A percentile compares a stretch with the other conserved stretches of the same genome.
phyloP scores from a whole-genome alignment of 2,329 filamentous ascomycete species.

The Ophiostoma ips region DNA sequence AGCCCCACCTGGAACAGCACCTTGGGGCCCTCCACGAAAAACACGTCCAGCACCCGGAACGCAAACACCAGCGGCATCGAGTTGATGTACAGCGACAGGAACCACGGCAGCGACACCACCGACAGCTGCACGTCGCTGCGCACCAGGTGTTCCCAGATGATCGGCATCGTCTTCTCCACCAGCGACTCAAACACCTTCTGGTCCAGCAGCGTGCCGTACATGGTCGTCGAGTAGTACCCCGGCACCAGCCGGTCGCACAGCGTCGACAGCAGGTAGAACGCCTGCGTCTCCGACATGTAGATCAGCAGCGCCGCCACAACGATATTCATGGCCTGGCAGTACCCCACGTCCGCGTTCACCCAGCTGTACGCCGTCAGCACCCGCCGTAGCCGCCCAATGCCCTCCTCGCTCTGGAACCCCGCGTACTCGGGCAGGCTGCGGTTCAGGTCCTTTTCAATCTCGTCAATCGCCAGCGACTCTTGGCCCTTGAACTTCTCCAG shows the following conservation, averaged over 20 bases:
- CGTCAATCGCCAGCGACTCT: constrained; percentile 90
- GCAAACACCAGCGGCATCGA: constrained; percentile 98
- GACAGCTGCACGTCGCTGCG: constrained; percentile 95
- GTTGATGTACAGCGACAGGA: constrained; percentile 95
- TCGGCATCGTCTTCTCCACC: constrained; percentile 98
- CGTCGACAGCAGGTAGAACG: constrained; percentile 83
- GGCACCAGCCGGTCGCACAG: constrained; percentile 87
- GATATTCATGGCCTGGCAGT: constrained; percentile 99
- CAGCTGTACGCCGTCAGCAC: constrained; percentile 96
- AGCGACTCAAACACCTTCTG: constrained; percentile 95
- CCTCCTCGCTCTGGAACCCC: constrained; percentile 91
- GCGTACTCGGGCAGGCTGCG: constrained; percentile 93
- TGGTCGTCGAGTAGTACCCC: constrained; percentile 96
- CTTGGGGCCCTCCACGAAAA: constrained; percentile 95
- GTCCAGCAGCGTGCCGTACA: constrained; percentile 95
- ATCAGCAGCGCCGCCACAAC: constrained; percentile 95
- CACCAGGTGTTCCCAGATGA: constrained; percentile 95
- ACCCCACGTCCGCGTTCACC: constrained; percentile 89
- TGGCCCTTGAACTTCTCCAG: constrained; percentile 69
- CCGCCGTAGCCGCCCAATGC: constrained; percentile 75
- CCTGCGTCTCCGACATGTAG: constrained; percentile 94
- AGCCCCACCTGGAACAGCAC: constrained; percentile 93
- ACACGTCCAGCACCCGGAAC: constrained; percentile 90
- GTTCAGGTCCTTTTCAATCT: constrained; percentile 98
- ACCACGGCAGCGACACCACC: constrained; percentile 95